Base-by-base conservation (phyloP, 306 rosid genomes). In the Hippophae gyantsensis region DNA sequence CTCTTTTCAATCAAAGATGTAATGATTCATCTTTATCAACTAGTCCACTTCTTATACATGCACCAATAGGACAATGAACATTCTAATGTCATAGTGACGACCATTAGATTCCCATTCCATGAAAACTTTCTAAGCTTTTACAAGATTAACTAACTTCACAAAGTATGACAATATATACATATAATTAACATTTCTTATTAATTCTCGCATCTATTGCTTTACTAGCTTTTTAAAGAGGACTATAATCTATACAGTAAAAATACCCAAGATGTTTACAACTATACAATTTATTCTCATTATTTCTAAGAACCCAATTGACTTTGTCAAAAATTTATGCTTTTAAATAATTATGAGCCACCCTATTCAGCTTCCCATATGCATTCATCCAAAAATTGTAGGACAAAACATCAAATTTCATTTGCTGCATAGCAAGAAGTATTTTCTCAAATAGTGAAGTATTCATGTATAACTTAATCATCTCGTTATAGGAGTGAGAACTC, bases 321-420 rank as follows among this genome's bases (percentile, higher is more conserved):
- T 83, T 87, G 45, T 75, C 75, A 62, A 71, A 62, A 32, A 69
- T 65, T 9, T 86, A 86, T 2, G 81, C 82, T 68, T 83, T 83
- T 45, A 70, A 68, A 66, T 81, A 87, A 64, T 72, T 72, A 65
- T 75, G 79, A 54, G 57, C 71, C 57, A 85, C 72, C 57, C 81
- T 79, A 2, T 54, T 71, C 48, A 79, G 23, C 50, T 68, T 76
- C 72, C 63, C 73, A 77, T 72, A 79, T 5, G 89, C 94, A 71
- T 65, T 76, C 92, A 90, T 81, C 89, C 92, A 90, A 48, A 87
- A 82, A 56, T 87, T 90, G 74, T 90, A 90, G 62, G 98, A 85
- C 38, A 87, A 78, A 72, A 79, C 87, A 69, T 86, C 78, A 49
- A 69, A 60, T 83, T 78, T 83, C 97, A 90, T 85, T 54, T 81